A percentile compares a stretch with the other conserved stretches of the same genome.
phyloP scores from a whole-genome alignment of 768 basidiomycete species.

The Amanita jacksonii region DNA sequence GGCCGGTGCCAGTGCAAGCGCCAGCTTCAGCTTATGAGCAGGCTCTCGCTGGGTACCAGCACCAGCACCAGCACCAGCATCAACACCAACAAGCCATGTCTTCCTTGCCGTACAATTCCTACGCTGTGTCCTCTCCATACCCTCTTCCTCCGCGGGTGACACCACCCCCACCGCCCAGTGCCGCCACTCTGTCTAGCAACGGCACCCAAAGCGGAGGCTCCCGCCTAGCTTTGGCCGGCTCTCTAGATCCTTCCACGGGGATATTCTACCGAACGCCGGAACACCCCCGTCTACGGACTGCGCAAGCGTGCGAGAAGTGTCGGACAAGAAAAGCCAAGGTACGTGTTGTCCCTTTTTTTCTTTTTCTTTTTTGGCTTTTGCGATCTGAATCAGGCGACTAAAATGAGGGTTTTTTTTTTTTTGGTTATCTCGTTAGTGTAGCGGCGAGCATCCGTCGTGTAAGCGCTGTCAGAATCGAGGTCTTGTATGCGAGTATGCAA shows the following conservation, averaged over 20 bases:
- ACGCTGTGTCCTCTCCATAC: conserved; percentile 21
- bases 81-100: conserved; percentile 13
- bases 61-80: no score
- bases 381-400: no score
- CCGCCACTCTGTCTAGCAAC: no score
- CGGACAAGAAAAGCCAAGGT: conserved; percentile 69
- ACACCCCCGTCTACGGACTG: conserved; percentile 56
- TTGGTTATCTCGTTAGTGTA: conserved; percentile 36
- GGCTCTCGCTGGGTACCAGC: no score
- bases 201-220: conserved; percentile 3
- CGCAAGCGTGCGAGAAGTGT: conserved; percentile 71
- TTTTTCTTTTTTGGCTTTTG: not conserved
- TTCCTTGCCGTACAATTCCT: conserved; percentile 14
- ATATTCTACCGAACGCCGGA: conserved; percentile 58
- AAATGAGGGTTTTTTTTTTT: conserved; percentile 1
- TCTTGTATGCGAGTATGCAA: conserved; percentile 55
- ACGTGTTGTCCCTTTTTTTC: conserved; percentile 12
- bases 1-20: no score
- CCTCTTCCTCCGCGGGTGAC: conserved; percentile 21
- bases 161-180: conserved; percentile 10
- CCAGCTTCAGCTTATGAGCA: no score
- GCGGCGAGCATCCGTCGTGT: conserved; percentile 61
- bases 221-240: conserved; percentile 39
- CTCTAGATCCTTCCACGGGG: conserved; percentile 54
- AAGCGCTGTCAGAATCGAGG: conserved; percentile 53